Conservation (phyloP, 257 asterid genomes). For the Scutellaria minor region DNA sequence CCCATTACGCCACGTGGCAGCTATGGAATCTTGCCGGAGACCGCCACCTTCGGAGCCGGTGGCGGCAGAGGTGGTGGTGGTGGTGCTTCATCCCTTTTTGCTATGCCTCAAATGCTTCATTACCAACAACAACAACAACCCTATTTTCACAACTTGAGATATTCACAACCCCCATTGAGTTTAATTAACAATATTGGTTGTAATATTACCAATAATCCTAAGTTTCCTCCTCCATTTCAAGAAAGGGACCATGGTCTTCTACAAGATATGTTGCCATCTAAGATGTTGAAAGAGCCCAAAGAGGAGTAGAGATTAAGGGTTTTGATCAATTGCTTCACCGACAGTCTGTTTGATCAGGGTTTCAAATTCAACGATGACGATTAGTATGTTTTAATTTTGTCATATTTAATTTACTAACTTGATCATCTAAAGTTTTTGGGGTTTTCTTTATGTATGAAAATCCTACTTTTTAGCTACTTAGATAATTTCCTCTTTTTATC, state of each 20-base stretch:
- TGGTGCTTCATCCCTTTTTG: constrained; percentile 34
- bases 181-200: constrained; percentile 11
- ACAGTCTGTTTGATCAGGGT: not conserved
- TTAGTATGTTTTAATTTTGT: constrained; percentile 29
- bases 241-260: constrained; percentile 84
- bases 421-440: constrained; percentile 33
- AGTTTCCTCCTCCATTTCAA: constrained; percentile 38
- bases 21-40: constrained; percentile 48
- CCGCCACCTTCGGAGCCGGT: constrained; percentile 22
- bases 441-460: constrained; percentile 44
- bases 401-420: constrained; percentile 24
- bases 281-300: constrained; percentile 57
- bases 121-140: constrained; percentile 38
- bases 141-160: constrained; percentile 46
- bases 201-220: not conserved
- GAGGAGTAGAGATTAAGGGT: constrained; percentile 41
- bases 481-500: constrained; percentile 2
- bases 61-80: constrained; percentile 20
- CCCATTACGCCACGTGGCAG: constrained; percentile 55
- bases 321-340: not conserved
- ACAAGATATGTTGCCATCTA: constrained; percentile 78
- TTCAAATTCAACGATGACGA: not conserved
- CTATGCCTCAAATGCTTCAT: constrained; percentile 43
- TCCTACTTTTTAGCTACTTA: constrained; percentile 38
- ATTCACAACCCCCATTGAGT: constrained; percentile 33